A percentile compares a stretch with the other conserved stretches of the same genome.
These are phyloP conservation scores for Rhodotorula paludigena DNA, from an alignment of 768 basidiomycete species.

Conservation along the genomic window DNA sequence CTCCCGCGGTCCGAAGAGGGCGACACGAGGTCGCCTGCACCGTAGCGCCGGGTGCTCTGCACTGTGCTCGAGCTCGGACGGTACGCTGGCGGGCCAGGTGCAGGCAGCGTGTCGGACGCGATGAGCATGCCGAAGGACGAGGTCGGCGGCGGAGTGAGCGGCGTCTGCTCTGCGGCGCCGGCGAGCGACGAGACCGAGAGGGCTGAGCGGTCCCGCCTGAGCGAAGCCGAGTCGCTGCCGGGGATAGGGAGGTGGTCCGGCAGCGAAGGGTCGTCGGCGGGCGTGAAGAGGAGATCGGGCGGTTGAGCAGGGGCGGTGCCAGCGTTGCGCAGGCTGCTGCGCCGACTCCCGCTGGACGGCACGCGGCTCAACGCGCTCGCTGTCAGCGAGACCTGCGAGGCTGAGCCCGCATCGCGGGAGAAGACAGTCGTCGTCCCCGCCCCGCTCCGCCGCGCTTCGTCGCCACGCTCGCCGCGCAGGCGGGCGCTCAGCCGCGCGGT, in stretches of 20 bases:
- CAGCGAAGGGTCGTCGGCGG: slow-evolving; percentile 26
- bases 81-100: slow-evolving; percentile 34
- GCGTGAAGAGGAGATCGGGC: slow-evolving; percentile 26
- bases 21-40: not conserved
- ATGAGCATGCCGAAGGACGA: slow-evolving; percentile 13
- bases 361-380: slow-evolving; percentile 8
- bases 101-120: slow-evolving; percentile 18
- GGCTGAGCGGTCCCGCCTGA: not conserved
- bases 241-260: slow-evolving; percentile 13
- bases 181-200: not conserved
- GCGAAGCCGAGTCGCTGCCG: not conserved
- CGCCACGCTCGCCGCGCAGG: not conserved
- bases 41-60: slow-evolving; percentile 19
- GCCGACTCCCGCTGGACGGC: not conserved
- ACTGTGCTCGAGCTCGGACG: slow-evolving; percentile 16
- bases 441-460: not conserved
- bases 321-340: not conserved
- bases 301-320: not conserved
- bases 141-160: not conserved
- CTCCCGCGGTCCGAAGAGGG: not conserved
- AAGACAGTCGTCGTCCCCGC: slow-evolving; percentile 28
- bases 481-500: slow-evolving; percentile 17
- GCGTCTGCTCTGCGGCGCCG: too few relatives aligned
- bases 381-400: slow-evolving; percentile 13
- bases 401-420: slow-evolving; percentile 2